A percentile compares a stretch with the other conserved stretches of the same genome.
These are phyloP conservation scores for Candida ulmi DNA, from an alignment of 805 yeast species.

Conservation along the genomic window DNA sequence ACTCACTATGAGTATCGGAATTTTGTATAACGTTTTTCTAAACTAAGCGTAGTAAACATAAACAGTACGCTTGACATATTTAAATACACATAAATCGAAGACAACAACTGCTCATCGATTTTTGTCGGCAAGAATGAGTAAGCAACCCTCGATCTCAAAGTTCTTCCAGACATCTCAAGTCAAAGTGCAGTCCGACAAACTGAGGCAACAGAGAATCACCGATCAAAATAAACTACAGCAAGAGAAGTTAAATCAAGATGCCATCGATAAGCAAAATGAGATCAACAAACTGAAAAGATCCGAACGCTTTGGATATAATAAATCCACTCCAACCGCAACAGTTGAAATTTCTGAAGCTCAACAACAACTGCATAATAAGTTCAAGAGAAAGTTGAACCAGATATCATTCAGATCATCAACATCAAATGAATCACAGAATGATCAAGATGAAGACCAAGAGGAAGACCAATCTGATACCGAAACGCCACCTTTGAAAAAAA, in stretches of 20 bases:
- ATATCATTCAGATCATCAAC: not conserved
- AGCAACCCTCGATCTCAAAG: constrained; percentile 1
- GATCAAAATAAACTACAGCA: not conserved
- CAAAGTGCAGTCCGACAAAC: not conserved
- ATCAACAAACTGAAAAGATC: not conserved
- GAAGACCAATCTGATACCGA: constrained; percentile 2
- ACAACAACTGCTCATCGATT: too few relatives aligned
- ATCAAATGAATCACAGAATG: not conserved
- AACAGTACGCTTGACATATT: too few relatives aligned
- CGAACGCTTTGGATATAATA: constrained; percentile 1
- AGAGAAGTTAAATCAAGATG: not conserved
- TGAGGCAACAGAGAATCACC: not conserved
- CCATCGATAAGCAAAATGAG: not conserved
- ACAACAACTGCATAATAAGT: constrained; percentile 2
- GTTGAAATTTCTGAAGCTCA: not conserved
- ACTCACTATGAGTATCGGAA: too few relatives aligned
- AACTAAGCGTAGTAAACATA: too few relatives aligned
- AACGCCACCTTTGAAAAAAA: constrained; percentile 2
- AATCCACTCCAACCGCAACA: not conserved
- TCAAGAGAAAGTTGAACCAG: constrained; percentile 6
- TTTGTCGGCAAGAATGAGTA: not conserved
- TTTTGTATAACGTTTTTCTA: too few relatives aligned
- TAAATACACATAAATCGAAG: too few relatives aligned
- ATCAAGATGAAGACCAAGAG: constrained; percentile 5
- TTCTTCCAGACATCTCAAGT: constrained; percentile 1